Conservation (phyloP, 1,284 basidiomycete genomes). For the Trichosporon inkin region DNA sequence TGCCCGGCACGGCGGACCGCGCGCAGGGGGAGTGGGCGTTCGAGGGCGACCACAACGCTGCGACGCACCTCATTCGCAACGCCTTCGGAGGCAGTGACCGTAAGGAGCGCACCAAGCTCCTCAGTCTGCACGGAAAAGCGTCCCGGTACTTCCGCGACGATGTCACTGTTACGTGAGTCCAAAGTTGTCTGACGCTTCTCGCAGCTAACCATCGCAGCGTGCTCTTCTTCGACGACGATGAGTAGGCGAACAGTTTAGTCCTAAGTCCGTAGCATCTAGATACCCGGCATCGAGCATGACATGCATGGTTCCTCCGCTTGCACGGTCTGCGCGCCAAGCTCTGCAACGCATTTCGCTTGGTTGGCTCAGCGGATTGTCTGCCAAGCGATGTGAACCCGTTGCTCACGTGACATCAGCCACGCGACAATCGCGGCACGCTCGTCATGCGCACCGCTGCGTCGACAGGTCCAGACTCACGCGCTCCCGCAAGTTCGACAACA, state of each 20-base stretch:
- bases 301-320: neutral
- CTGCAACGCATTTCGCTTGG: no score
- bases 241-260: neutral
- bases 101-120: constrained; percentile 60
- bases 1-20: constrained; percentile 28
- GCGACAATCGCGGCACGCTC: neutral
- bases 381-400: no score
- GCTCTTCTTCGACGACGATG: constrained; percentile 31
- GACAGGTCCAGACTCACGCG: constrained; percentile 2
- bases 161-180: constrained; percentile 78
- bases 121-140: constrained; percentile 81
- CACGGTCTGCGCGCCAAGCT: neutral
- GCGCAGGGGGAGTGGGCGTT: constrained; percentile 63
- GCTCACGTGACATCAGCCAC: neutral
- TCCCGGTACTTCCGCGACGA: constrained; percentile 80
- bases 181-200: neutral
- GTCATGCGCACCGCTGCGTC: constrained; percentile 2
- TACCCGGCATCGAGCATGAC: constrained; percentile 8
- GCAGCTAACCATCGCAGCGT: constrained; percentile 20
- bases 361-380: no score
- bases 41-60: constrained; percentile 74
- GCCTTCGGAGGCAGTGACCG: constrained; percentile 84
- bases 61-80: constrained; percentile 89
- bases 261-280: neutral
- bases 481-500: neutral